Evolutionary conservation across 345 rosid genomes (phyloP), one percentile per base, ranked within the genome.

Genomic region (Laguncularia racemosa): DNA sequence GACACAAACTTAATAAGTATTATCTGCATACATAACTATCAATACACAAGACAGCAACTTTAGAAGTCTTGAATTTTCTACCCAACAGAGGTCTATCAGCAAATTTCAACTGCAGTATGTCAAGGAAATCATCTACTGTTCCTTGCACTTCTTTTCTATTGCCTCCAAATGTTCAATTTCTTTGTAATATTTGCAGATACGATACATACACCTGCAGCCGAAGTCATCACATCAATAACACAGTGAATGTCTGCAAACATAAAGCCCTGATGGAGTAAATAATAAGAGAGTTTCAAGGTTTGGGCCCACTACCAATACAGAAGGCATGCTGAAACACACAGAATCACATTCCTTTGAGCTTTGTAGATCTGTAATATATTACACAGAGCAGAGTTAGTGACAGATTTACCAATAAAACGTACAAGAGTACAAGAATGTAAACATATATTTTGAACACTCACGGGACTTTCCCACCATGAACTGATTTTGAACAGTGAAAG

Each of bases 341-440:
- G 69, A 63, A 89, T 76, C 64, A 80, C 86, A 53, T 92, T 92
- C 74, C 91, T 75, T 72, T 92, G 88, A 71, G 97, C 76, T 79
- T 92, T 92, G 74, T 78, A 89, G 48, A 86, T 71, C 98, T 92
- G 81, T 69, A 73, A 17, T 59, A 16, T 1, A 33, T 33, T 9
- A 7, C 40, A 33, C 40, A 10, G 1, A 4, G 4, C 40, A 33
- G 6, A 33, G 9, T 33, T 33, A 9, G 9, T 33, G 11, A 33
- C 10, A 33, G 11, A 33, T 33, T 7, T 7, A 33, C 40, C 1
- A 33, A 10, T 33, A 33, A 33, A 33, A 7, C 7, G 40, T 33
- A 33, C 40, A 23, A 23, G 40, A 33, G 1, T 33, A 33, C 9
- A 33, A 6, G 40, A 33, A 33, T 33, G 40, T 33, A 33, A 33